A percentile compares a stretch with the other conserved stretches of the same genome.
Evolutionary conservation across 345 rosid species (phyloP).

Genomic region (Pugionium cornutum): DNA sequence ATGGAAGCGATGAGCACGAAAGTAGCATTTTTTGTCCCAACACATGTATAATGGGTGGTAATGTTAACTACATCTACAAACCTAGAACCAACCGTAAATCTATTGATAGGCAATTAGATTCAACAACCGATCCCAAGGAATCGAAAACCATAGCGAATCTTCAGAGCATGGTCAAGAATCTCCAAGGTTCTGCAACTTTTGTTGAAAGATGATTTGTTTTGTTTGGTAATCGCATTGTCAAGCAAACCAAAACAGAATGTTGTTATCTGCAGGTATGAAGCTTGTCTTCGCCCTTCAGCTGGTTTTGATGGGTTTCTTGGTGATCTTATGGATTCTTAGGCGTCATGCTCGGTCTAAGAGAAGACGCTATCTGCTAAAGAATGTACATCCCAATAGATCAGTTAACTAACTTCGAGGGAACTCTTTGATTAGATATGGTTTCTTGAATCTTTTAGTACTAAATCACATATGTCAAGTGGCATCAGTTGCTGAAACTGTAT

Average conservation of each 20-base stretch:
- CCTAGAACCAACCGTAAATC: slow-evolving; percentile 39
- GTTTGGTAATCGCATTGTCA: slow-evolving; percentile 3
- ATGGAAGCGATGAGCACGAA: slow-evolving; percentile 44
- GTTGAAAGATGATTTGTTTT: slow-evolving; percentile 41
- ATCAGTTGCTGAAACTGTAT: slow-evolving; percentile 7
- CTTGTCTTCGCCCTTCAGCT: slow-evolving; percentile 32
- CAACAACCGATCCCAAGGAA: slow-evolving; percentile 36
- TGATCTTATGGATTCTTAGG: slow-evolving; percentile 35
- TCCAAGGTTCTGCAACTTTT: slow-evolving; percentile 41
- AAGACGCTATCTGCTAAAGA: slow-evolving; percentile 22
- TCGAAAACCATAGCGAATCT: slow-evolving; percentile 1
- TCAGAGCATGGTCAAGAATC: slow-evolving; percentile 37
- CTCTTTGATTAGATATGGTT: neutral
- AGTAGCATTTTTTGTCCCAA: slow-evolving; percentile 38
- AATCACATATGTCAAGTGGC: neutral
- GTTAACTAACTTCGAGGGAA: neutral
- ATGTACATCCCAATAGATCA: slow-evolving; percentile 18
- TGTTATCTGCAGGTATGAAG: slow-evolving; percentile 57
- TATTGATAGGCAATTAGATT: slow-evolving; percentile 21
- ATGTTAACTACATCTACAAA: slow-evolving; percentile 59
- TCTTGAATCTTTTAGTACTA: slow-evolving; percentile 1
- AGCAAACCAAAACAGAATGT: neutral
- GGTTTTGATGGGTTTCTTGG: slow-evolving; percentile 33
- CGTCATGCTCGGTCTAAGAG: slow-evolving; percentile 35
- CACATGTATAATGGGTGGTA: slow-evolving; percentile 57